These are phyloP conservation scores for Penicillium sp. DNA, from an alignment of 2,329 filamentous ascomycete species.

Conservation along the genomic window DNA sequence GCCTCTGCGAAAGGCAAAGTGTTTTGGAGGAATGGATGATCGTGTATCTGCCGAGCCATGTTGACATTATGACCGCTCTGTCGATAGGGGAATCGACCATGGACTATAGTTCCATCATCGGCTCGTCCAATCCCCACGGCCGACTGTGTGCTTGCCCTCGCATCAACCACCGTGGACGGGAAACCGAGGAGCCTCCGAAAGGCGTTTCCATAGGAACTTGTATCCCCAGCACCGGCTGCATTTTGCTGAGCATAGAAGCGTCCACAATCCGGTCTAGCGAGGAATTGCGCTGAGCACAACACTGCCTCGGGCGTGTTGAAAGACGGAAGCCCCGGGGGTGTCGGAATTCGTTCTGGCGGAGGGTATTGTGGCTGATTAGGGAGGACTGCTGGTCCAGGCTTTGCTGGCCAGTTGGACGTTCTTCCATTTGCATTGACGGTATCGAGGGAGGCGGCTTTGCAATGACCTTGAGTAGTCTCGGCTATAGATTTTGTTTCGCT, in stretches of 20 bases:
- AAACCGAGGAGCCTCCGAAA: constrained; percentile 37
- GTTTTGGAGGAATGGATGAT: constrained; percentile 39
- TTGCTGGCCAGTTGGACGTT: constrained; percentile 25
- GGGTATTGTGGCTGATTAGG: constrained; percentile 37
- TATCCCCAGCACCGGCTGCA: constrained; percentile 1
- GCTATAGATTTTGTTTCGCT: neutral
- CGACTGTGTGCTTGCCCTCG: constrained; percentile 14
- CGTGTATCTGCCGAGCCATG: constrained; percentile 29
- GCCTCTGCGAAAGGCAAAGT: constrained; percentile 27
- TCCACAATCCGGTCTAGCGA: constrained; percentile 11
- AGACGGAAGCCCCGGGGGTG: constrained; percentile 48
- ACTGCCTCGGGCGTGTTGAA: constrained; percentile 46
- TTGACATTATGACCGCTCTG: constrained; percentile 45
- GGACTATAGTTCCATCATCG: constrained; percentile 44
- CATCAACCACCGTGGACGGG: constrained; percentile 14
- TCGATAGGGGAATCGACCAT: constrained; percentile 43
- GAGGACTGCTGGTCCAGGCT: constrained; percentile 29
- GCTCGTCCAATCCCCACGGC: constrained; percentile 36
- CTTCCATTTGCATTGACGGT: constrained; percentile 14
- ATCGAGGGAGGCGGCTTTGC: constrained; percentile 31
- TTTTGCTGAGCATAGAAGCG: constrained; percentile 1
- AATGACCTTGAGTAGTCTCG: constrained; percentile 8
- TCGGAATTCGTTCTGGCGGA: constrained; percentile 42
- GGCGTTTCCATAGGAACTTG: constrained; percentile 25
- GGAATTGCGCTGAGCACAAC: constrained; percentile 31